Base-by-base conservation (phyloP, 768 basidiomycete genomes). In the Suillus luteus region DNA sequence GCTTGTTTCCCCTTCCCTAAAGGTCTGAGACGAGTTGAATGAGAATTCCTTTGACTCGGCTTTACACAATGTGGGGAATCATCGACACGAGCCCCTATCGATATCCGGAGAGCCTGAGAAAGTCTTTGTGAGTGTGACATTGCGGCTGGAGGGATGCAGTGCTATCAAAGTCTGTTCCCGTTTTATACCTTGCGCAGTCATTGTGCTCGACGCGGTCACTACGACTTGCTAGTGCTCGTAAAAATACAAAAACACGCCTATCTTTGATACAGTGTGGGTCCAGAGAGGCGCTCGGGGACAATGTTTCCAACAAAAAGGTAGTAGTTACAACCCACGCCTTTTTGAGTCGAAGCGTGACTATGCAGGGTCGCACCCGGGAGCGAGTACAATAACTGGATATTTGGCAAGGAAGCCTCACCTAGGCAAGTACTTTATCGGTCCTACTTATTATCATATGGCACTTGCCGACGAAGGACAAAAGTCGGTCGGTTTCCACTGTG, bases 201-300 rank as follows among this genome's bases (percentile, higher is more conserved):
- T 58, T 58, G 57, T 58, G 17, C 57, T 41, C 17, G 11, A 58
- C 24, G 17, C 57, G 57, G 57, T 41, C 38, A 27, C 57, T 24
- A 58, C 27, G 33, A 14, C 17, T 17, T 17, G 38, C 55, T 27
- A 24, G 24, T 58, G 17, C 15, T 58, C 55, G 24, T 7, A 17
- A 58, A 27, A 31, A 41, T 41, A 58, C 40, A 58, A 58, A 49
- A 31, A 17, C 38, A 40, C 14, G 2, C 22, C 27, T 27, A 24
- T 41, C 38, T 31, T 41, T 41, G 57, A 41, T 58, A 58, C 57
- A 58, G 40, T 58, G 57, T 58, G 27, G 57, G 57, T 58, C 57
- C 57, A 58, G 17, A 58, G 55, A 58, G 17, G 57, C 27, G 40
- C 57, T 58, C 17, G 14, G 12, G 24, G 17, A 24, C 5, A 24